Base-by-base conservation (phyloP, 169 alveolate species). In the Pseudocohnilembus persalinus region DNA sequence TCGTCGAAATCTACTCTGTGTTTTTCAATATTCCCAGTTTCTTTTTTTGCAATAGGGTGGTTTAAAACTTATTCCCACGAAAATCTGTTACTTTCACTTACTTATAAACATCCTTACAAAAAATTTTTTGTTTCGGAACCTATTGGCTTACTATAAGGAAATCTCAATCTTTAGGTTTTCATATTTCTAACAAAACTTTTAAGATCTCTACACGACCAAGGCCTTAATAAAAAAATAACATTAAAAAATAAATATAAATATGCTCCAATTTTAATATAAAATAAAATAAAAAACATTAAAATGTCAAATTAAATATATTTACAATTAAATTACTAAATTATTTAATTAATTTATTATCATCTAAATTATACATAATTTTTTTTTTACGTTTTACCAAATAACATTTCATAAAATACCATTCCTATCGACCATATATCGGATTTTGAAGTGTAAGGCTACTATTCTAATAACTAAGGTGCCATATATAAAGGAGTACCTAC, bases 401-500 rank as follows among this genome's bases (percentile, higher is more conserved):
- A 35, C 89, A 84, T 77, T 78, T 84, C 84, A 72, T 77, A 84
- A 30, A 81, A 81, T 65, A 84, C 73, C 74, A 84, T 78, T 30
- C 89, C 89, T 29, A 84, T 31, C 31, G 84, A 77, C 89, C 89
- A 84, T 32, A 84, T 74, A 73, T 84, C 89, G 73, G 82, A 77
- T 77, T 84, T 84, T 25, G 84, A 63, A 77, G 89, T 28, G 34
- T 84, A 84, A 65, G 89, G 82, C n/a, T n/a, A 26, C n/a, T 76
- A 33, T 24, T 84, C 89, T 31, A 84, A 80, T 25, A 84, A 74
- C 34, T 84, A 73, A 30, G 89, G 89, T 77, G 89, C 89, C 89
- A 84, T 84, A 35, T 84, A 84, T 77, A 84, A 72, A 26, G 89
- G 89, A 31, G 89, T 77, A 27, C 89, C 89, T 0, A 84, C 89